Evolutionary conservation across 1,284 basidiomycete genomes (phyloP).

Genomic region (Moniliophthora roreri): DNA sequence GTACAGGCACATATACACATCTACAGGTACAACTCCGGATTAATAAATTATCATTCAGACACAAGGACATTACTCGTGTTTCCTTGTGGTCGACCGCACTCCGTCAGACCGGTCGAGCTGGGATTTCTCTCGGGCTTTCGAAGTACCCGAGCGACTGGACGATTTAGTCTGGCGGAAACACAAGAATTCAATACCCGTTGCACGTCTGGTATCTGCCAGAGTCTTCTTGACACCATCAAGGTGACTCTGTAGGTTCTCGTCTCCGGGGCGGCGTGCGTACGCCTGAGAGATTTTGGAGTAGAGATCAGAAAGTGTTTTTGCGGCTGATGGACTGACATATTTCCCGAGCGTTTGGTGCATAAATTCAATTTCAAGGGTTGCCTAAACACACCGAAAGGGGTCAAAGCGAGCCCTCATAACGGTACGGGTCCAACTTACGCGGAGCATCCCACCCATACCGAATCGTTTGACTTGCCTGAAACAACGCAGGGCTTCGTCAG

Average conservation of each 20-base stretch:
- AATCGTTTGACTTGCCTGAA: conserved; percentile 88
- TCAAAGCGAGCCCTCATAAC: not conserved
- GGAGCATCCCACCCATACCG: conserved; percentile 98
- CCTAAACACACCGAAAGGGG: conserved; percentile 45
- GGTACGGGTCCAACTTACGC: conserved; percentile 51
- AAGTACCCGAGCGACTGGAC: conserved; percentile 11
- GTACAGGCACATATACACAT: not conserved
- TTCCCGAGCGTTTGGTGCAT: conserved; percentile 93
- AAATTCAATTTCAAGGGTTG: conserved; percentile 98
- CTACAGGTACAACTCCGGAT: not conserved
- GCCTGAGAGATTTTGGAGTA: conserved; percentile 95
- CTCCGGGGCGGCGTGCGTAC: conserved; percentile 77
- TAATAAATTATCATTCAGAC: not conserved
- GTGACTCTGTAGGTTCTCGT: conserved; percentile 84
- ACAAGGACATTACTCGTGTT: not conserved
- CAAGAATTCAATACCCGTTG: conserved; percentile 93
- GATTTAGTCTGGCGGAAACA: conserved; percentile 78
- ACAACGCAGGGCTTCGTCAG: conserved; percentile 77
- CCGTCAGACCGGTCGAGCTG: no score
- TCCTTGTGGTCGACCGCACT: not conserved
- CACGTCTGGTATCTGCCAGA: conserved; percentile 81
- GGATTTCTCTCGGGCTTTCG: conserved; percentile 5
- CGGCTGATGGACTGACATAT: conserved; percentile 82
- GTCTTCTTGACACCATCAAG: conserved; percentile 92
- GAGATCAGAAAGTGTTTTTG: conserved; percentile 82